These are phyloP conservation scores for Chrysanthemum lavandulifolium DNA, from an alignment of 129 eudicot species.

Conservation along the genomic window DNA sequence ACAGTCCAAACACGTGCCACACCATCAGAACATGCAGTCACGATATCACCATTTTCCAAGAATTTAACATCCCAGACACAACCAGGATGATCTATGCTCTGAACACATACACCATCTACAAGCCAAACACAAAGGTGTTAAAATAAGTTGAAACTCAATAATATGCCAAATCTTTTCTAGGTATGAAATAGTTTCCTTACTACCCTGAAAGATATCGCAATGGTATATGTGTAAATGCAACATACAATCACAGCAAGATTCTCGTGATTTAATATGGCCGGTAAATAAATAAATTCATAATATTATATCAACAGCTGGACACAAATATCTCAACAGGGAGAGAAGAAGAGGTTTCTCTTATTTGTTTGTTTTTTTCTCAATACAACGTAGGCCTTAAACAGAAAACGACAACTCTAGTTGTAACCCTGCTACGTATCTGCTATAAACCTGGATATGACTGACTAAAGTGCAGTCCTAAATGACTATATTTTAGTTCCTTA, in stretches of 20 bases:
- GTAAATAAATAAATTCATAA: constrained; percentile 1
- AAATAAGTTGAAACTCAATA: constrained; percentile 1
- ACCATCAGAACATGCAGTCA: constrained; percentile 99
- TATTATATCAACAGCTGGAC: constrained; percentile 16
- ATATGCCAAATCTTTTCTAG: background rate
- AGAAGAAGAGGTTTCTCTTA: background rate
- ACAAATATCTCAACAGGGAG: constrained; percentile 9
- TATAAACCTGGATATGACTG: constrained; percentile 4
- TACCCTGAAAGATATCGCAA: constrained; percentile 9
- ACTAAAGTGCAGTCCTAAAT: constrained; percentile 7
- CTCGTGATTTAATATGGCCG: constrained; percentile 4
- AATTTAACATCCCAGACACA: constrained; percentile 99
- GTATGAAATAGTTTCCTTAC: constrained; percentile 16
- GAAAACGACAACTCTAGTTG: background rate
- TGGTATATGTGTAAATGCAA: constrained; percentile 16
- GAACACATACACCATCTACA: constrained; percentile 93
- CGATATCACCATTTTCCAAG: constrained; percentile 94
- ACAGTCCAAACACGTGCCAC: constrained; percentile 90
- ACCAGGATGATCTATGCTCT: constrained; percentile 98
- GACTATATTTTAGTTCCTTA: constrained; percentile 9
- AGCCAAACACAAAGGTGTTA: constrained; percentile 31
- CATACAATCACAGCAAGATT: constrained; percentile 7
- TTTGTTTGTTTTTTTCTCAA: background rate
- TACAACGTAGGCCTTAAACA: background rate
- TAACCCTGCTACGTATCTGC: constrained; percentile 6